These are phyloP conservation scores for Leptodermis oblonga DNA, from an alignment of 257 asterid species.

Conservation along the genomic window DNA sequence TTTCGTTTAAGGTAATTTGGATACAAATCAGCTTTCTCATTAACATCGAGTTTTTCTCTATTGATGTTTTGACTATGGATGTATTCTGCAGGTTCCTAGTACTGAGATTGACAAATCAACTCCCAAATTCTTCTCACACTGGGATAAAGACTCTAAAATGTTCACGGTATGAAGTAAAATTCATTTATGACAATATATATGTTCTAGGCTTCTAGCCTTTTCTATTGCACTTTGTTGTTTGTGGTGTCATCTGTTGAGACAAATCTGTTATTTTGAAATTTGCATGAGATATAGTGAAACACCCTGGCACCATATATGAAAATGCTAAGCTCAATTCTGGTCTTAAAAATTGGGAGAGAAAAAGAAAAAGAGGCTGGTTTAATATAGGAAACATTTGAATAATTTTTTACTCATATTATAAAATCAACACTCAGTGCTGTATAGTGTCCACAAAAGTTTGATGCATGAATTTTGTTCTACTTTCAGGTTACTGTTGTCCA, in stretches of 20 bases:
- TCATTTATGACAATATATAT: constrained; percentile 1
- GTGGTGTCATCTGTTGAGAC: not conserved
- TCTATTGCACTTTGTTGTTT: not conserved
- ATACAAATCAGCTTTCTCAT: constrained; percentile 2
- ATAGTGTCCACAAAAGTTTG: not conserved
- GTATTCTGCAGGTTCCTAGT: constrained; percentile 73
- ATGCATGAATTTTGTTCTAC: not conserved
- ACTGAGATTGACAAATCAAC: constrained; percentile 92
- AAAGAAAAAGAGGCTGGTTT: not conserved
- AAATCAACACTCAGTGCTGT: not conserved
- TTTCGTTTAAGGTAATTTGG: constrained; percentile 69
- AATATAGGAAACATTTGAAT: not conserved
- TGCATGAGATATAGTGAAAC: not conserved
- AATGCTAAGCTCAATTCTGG: not conserved
- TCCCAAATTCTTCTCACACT: constrained; percentile 94
- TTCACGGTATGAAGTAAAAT: constrained; percentile 55
- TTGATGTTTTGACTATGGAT: not conserved
- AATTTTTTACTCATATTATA: not conserved
- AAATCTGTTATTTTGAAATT: not conserved
- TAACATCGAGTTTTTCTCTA: constrained; percentile 3
- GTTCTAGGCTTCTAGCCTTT: not conserved
- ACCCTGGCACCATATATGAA: not conserved
- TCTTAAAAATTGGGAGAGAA: not conserved
- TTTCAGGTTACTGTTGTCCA: not conserved
- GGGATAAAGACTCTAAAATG: constrained; percentile 99